These are phyloP conservation scores for Aspergillus sp. DNA, from an alignment of 2,329 filamentous ascomycete species.

Conservation along the genomic window DNA sequence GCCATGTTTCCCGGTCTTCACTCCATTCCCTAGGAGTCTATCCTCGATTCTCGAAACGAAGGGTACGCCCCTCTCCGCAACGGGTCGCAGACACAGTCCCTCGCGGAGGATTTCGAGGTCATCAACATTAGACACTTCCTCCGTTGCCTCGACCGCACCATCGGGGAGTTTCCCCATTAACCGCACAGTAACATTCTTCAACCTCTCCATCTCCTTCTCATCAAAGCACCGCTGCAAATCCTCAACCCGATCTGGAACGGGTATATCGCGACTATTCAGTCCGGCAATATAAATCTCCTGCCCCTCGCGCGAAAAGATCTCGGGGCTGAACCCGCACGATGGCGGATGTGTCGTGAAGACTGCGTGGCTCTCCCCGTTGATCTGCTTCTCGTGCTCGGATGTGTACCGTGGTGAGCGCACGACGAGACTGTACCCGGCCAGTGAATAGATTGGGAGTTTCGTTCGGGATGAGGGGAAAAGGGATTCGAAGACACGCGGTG, in stretches of 20 bases:
- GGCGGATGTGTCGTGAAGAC: slow-evolving; percentile 66
- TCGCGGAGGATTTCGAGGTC: slow-evolving; percentile 67
- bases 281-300: slow-evolving; percentile 76
- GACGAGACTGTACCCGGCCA: slow-evolving; percentile 75
- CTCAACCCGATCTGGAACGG: slow-evolving; percentile 61
- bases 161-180: slow-evolving; percentile 38
- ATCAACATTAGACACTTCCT: slow-evolving; percentile 42
- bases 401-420: slow-evolving; percentile 61
- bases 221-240: slow-evolving; percentile 47
- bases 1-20: slow-evolving; percentile 43
- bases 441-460: slow-evolving; percentile 61
- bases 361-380: slow-evolving; percentile 63
- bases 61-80: slow-evolving; percentile 67
- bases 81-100: slow-evolving; percentile 74
- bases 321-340: slow-evolving; percentile 65
- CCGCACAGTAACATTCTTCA: slow-evolving; percentile 38
- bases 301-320: slow-evolving; percentile 69
- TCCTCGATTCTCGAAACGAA: slow-evolving; percentile 65
- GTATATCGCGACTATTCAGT: slow-evolving; percentile 65
- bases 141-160: slow-evolving; percentile 16
- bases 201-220: slow-evolving; percentile 41
- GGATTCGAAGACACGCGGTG: slow-evolving; percentile 63
- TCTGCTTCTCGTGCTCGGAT: slow-evolving; percentile 32
- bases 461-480: slow-evolving; percentile 65
- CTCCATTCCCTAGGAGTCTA: slow-evolving; percentile 58